Evolutionary conservation across 2,329 filamentous ascomycete genomes (phyloP).

Genomic region (Penicillium sp.): DNA sequence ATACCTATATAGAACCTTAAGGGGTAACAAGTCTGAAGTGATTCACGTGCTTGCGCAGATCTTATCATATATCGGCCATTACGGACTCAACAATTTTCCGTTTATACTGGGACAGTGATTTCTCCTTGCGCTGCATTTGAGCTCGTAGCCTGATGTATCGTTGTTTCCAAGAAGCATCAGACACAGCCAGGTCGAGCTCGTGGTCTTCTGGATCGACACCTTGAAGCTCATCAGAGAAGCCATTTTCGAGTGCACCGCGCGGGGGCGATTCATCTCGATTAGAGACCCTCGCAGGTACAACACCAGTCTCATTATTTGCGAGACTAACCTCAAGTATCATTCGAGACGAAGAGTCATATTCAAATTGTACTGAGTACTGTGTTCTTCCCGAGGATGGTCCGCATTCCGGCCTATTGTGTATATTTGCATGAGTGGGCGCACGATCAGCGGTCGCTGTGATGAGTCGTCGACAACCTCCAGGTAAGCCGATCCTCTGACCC

Average conservation of each 20-base stretch:
- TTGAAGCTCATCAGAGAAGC: constrained; percentile 18
- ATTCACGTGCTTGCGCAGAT: not conserved
- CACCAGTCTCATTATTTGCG: constrained; percentile 13
- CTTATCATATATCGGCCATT: constrained; percentile 35
- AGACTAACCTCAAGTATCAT: constrained; percentile 25
- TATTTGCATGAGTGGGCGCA: constrained; percentile 1
- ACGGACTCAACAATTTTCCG: constrained; percentile 40
- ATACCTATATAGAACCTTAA: no score
- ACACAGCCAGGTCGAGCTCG: constrained; percentile 13
- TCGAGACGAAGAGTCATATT: constrained; percentile 21
- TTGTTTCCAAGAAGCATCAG: constrained; percentile 36
- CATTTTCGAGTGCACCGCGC: not conserved
- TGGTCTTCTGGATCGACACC: constrained; percentile 12
- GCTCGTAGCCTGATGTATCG: constrained; percentile 33
- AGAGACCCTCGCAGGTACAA: constrained; percentile 1
- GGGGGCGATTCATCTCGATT: constrained; percentile 2
- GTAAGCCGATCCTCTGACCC: constrained; percentile 30
- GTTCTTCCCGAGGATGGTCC: constrained; percentile 2
- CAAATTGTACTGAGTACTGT: constrained; percentile 22
- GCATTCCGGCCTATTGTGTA: not conserved
- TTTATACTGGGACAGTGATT: constrained; percentile 35
- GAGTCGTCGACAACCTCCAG: constrained; percentile 17
- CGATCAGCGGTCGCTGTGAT: constrained; percentile 25
- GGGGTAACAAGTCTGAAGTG: constrained; percentile 1
- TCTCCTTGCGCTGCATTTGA: constrained; percentile 36